phyloP scores from a whole-genome alignment of 2,329 filamentous ascomycete species.

The Alternaria hordeiaustralica region DNA sequence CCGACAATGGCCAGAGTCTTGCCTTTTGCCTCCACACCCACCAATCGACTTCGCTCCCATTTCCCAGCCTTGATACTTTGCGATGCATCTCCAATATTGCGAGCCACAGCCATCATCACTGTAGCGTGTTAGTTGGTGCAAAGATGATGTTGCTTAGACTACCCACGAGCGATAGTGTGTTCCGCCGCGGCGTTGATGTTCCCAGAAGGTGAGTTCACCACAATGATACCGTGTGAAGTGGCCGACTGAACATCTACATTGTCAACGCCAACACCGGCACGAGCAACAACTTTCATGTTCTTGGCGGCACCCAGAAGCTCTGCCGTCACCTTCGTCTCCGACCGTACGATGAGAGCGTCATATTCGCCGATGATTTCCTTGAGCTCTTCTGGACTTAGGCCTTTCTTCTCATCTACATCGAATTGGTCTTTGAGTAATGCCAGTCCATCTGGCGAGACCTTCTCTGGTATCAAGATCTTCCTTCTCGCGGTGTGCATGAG shows the following conservation, averaged over 20 bases:
- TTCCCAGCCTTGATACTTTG: conserved; percentile 72
- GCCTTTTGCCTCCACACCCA: conserved; percentile 78
- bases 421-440: conserved; percentile 70
- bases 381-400: conserved; percentile 68
- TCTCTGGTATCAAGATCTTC: conserved; percentile 77
- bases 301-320: conserved; percentile 69
- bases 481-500: conserved; percentile 41
- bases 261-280: conserved; percentile 80
- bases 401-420: conserved; percentile 72
- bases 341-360: conserved; percentile 79
- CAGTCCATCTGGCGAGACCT: conserved; percentile 79
- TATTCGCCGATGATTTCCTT: conserved; percentile 72
- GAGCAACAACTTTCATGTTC: conserved; percentile 77
- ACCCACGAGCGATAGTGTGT: conserved; percentile 68
- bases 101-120: conserved; percentile 74
- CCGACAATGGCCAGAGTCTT: conserved; percentile 81
- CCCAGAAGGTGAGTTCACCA: conserved; percentile 79
- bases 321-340: conserved; percentile 80
- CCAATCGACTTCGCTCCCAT: conserved; percentile 77
- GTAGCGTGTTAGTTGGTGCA: conserved; percentile 30
- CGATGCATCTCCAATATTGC: conserved; percentile 75
- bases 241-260: conserved; percentile 79
- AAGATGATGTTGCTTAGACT: not conserved
- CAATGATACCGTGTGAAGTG: conserved; percentile 75
- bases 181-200: conserved; percentile 84